These are phyloP conservation scores for Talaromyces amestolkiae DNA, from an alignment of 2,329 filamentous ascomycete genomes.

Conservation along the genomic window DNA sequence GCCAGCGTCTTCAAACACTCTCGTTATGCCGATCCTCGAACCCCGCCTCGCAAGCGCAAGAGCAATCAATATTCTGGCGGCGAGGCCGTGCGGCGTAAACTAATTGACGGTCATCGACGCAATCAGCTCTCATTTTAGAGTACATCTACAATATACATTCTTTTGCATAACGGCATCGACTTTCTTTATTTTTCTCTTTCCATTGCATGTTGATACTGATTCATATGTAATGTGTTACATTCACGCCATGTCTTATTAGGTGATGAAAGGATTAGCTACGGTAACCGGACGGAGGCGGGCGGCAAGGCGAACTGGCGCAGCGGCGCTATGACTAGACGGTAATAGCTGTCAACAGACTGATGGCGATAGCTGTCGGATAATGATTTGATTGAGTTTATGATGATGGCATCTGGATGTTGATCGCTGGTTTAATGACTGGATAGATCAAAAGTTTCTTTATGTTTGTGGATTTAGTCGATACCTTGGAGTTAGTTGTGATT, in stretches of 20 bases:
- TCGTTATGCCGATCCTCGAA: conserved; percentile 39
- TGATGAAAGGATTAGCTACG: conserved; percentile 15
- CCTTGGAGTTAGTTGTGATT: conserved; percentile 16
- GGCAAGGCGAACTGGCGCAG: conserved; percentile 14
- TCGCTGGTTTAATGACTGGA: conserved; percentile 17
- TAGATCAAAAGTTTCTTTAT: conserved; percentile 20
- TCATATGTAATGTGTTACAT: conserved; percentile 14
- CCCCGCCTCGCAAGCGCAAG: conserved; percentile 42
- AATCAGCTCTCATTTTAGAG: conserved; percentile 38
- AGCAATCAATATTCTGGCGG: conserved; percentile 37
- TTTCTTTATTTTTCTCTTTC: neutral
- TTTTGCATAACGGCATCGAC: conserved; percentile 11
- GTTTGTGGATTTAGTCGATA: conserved; percentile 19
- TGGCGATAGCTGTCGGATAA: neutral
- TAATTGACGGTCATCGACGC: conserved; percentile 43
- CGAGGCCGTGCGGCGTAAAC: conserved; percentile 44
- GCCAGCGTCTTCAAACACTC: conserved; percentile 45
- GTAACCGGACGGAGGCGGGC: conserved; percentile 4
- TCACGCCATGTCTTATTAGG: conserved; percentile 19
- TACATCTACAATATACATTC: neutral
- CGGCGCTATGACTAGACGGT: conserved; percentile 11
- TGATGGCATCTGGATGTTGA: conserved; percentile 12
- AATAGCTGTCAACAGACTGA: neutral
- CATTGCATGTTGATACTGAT: conserved; percentile 5
- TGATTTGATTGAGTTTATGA: conserved; percentile 13